Conservation (phyloP, 2,329 filamentous ascomycete species). For the Neofusicoccum laricinum region DNA sequence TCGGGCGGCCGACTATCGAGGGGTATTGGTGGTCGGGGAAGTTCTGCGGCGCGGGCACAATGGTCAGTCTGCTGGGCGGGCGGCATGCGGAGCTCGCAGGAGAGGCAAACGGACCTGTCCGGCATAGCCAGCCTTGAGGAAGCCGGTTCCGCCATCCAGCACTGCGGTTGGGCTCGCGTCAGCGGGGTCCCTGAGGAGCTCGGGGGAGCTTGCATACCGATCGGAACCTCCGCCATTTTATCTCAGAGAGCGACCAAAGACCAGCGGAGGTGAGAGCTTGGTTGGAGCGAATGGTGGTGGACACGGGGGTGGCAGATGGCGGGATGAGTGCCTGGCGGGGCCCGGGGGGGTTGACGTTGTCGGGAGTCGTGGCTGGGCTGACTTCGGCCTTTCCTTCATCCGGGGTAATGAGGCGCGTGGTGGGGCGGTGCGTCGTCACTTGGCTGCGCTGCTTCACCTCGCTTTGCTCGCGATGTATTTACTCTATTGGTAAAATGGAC, state of each 20-base stretch:
- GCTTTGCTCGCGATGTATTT: neutral
- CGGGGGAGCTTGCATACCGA: conserved; percentile 38
- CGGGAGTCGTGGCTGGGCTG: conserved; percentile 9
- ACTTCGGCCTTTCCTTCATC: conserved; percentile 15
- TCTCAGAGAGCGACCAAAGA: neutral
- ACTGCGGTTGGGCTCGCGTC: conserved; percentile 55
- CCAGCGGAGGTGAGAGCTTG: neutral
- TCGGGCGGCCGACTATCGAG: conserved; percentile 95
- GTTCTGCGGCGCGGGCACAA: conserved; percentile 58
- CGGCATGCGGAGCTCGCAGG: neutral
- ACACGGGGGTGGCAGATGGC: conserved; percentile 5
- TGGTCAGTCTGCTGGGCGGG: neutral
- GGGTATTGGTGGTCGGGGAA: conserved; percentile 99
- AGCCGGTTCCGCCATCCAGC: conserved; percentile 98
- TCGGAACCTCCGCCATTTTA: conserved; percentile 48
- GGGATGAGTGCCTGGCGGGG: conserved; percentile 15
- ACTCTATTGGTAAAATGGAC: neutral
- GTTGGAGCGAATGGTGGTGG: conserved; percentile 13
- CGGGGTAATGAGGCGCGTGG: conserved; percentile 11
- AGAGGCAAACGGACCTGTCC: conserved; percentile 61
- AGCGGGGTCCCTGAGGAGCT: conserved; percentile 24
- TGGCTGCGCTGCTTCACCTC: neutral
- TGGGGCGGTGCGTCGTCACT: neutral
- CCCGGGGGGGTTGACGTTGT: conserved; percentile 16
- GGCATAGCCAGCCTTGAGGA: conserved; percentile 99